A percentile compares a stretch with the other conserved stretches of the same genome.
Conservation (phyloP, 2,329 filamentous ascomycete genomes). For the Colletotrichum sp. region DNA sequence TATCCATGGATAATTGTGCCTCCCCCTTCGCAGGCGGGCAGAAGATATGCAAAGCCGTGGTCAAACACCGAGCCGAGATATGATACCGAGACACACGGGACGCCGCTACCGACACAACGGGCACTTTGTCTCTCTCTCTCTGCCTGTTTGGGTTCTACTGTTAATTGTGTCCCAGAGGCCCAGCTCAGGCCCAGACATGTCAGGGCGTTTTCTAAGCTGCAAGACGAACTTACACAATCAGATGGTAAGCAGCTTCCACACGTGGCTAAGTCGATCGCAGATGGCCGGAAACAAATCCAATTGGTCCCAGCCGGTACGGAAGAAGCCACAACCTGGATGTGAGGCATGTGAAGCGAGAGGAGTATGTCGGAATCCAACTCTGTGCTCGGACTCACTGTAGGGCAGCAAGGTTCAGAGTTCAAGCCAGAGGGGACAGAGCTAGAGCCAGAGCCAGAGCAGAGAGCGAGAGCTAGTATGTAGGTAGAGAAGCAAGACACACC, state of each 20-base stretch:
- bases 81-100: background rate
- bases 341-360: background rate
- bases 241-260: background rate
- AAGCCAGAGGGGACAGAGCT: background rate
- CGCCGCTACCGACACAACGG: background rate
- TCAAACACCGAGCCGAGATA: background rate
- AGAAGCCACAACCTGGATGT: background rate
- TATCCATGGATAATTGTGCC: background rate
- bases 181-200: background rate
- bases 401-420: background rate
- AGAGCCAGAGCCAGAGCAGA: background rate
- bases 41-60: background rate
- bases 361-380: background rate
- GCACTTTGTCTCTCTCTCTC: background rate
- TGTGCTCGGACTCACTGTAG: conserved; percentile 3
- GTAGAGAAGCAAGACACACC: background rate
- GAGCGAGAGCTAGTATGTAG: background rate
- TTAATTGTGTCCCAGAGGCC: background rate
- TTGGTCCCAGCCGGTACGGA: background rate
- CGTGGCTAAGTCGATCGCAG: background rate
- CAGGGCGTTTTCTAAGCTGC: background rate
- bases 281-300: background rate
- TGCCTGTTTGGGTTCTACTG: background rate
- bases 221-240: background rate
- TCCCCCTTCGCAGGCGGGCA: background rate